Percentiles rank a stretch among this genome's conserved stretches.
Evolutionary conservation across 768 basidiomycete species (phyloP).

Genomic region (Solioccasus polychromus): DNA sequence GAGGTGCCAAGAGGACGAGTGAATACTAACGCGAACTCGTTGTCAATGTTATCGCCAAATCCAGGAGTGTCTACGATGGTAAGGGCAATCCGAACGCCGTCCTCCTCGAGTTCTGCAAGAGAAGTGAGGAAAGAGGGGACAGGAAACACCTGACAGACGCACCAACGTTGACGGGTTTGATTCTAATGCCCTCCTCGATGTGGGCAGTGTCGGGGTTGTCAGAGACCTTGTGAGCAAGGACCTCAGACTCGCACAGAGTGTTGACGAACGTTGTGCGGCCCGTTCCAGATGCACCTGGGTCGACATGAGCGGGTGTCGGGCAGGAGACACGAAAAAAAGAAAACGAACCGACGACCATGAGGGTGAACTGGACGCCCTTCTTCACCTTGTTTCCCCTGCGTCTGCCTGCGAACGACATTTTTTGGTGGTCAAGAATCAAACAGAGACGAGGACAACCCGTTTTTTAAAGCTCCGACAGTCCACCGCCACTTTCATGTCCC

Average conservation of each 20-base stretch:
- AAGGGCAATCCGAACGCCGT: slow-evolving; percentile 95
- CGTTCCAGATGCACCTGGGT: slow-evolving; percentile 92
- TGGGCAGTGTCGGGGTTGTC: slow-evolving; percentile 88
- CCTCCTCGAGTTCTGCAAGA: slow-evolving; percentile 87
- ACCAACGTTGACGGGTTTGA: slow-evolving; percentile 95
- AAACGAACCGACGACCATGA: slow-evolving; percentile 93
- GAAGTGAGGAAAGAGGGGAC: background rate
- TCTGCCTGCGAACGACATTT: slow-evolving; percentile 86
- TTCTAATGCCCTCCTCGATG: slow-evolving; percentile 89
- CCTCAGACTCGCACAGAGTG: slow-evolving; percentile 96
- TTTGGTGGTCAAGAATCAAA: slow-evolving; percentile 31
- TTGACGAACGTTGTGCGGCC: slow-evolving; percentile 99
- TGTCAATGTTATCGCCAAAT: slow-evolving; percentile 98
- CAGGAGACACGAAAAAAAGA: background rate
- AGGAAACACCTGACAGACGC: background rate
- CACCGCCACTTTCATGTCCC: slow-evolving; percentile 33
- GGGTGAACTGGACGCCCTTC: slow-evolving; percentile 97
- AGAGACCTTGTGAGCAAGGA: slow-evolving; percentile 81
- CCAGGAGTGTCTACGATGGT: slow-evolving; percentile 99
- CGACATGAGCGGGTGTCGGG: slow-evolving; percentile 4
- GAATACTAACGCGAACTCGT: slow-evolving; percentile 86
- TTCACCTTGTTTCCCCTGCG: slow-evolving; percentile 94
- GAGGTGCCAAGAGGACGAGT: slow-evolving; percentile 4
- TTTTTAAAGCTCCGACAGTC: slow-evolving; percentile 34
- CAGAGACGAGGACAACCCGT: slow-evolving; percentile 32